Evolutionary conservation across 75 land plant genomes (phyloP).

Genomic region (Selaginella moellendorffii): DNA sequence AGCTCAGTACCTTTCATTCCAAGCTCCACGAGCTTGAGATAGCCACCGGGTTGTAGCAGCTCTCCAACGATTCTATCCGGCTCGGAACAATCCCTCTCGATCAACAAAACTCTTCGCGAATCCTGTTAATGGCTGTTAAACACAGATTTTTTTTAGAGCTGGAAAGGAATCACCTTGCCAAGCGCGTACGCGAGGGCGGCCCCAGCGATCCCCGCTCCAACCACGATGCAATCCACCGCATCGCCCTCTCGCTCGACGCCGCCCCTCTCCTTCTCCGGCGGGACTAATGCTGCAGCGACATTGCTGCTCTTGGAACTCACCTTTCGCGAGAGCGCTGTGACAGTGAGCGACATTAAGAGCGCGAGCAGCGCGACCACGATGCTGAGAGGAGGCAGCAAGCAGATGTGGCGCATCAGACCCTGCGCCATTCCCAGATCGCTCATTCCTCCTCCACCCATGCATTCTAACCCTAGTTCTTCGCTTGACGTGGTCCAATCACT

Average conservation of each 20-base stretch:
- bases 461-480: too few relatives aligned
- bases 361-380: conserved; percentile 2
- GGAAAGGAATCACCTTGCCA: conserved; percentile 71
- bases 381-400: background rate
- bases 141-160: background rate
- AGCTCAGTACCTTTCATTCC: conserved; percentile 56
- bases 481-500: too few relatives aligned
- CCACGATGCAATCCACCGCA: conserved; percentile 40
- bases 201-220: conserved; percentile 82
- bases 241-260: background rate
- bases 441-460: too few relatives aligned
- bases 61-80: conserved; percentile 94
- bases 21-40: conserved; percentile 70
- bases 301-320: conserved; percentile 2
- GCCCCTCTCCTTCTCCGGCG: background rate
- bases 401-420: conserved; percentile 3
- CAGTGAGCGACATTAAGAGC: background rate
- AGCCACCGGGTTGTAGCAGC: conserved; percentile 86
- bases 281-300: conserved; percentile 2
- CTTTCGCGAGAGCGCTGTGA: background rate
- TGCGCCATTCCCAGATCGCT: background rate
- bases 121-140: conserved; percentile 32
- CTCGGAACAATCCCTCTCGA: conserved; percentile 79
- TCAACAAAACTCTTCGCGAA: conserved; percentile 55
- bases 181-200: conserved; percentile 65